Evolutionary conservation across 495 filamentous ascomycete species (phyloP), one percentile per base, ranked within the genome.

Genomic region (Physcia stellaris): DNA sequence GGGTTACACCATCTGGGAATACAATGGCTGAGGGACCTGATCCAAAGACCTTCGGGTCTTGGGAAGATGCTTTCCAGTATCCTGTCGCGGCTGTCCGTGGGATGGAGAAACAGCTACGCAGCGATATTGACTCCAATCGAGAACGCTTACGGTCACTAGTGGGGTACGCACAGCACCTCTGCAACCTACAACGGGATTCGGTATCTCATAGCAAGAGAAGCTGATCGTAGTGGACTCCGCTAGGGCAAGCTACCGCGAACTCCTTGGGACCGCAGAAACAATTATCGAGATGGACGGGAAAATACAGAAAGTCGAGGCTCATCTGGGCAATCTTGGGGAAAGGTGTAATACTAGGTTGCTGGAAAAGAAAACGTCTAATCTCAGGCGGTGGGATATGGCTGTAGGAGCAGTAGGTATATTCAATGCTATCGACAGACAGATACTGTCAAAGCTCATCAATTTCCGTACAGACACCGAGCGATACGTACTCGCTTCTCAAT

Each of bases 71-170:
- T 11, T 81, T 81, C 46, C 70, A 76, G 35, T 73, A 76, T 48
- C 70, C 77, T 12, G 64, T 80, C 37, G 73, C 75, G 13, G 66
- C 67, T 23, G 71, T 77, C 37, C 75, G 73, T 22, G 67, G 67
- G 28, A 62, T 81, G 56, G 73, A 77, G 51, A 64, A 68, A 51
- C 71, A 78, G 58, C 63, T 81, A 39, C 75, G 73, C 11, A 60
- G 59, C 32, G 68, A 78, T 53, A 66, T 87, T 48, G 71, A 77
- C 32, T 84, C 81, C 60, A 94, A 88, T 59, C 80, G 80, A 51
- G 79, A 84, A 53, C 84, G 83, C 51, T 71, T 96, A 58, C 79
- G 90, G 58, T 80, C 80, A 32, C 77, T 93, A 42, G 90, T 96
- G 50, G 92, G 90, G 80, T 80, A 64, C 44, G 68, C 43, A n/a